These are phyloP conservation scores for Rubroshorea leprosula DNA, from an alignment of 345 rosid genomes.

Conservation along the genomic window DNA sequence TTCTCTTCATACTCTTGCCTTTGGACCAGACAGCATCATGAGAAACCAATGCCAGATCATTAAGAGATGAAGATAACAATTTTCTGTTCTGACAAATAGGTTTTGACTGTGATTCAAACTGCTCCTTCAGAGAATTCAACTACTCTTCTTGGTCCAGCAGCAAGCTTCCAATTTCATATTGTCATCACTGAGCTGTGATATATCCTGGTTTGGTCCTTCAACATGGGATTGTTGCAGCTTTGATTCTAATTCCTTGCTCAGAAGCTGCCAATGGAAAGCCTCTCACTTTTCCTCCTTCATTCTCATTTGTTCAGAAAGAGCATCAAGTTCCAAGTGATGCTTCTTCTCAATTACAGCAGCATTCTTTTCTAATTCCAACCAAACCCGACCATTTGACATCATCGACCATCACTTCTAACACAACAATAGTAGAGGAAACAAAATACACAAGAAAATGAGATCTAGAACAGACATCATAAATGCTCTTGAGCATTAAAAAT, in stretches of 20 bases:
- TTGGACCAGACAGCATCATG: constrained; percentile 29
- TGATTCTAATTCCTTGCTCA: constrained; percentile 77
- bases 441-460: constrained; percentile 5
- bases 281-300: constrained; percentile 77
- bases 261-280: constrained; percentile 54
- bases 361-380: constrained; percentile 55
- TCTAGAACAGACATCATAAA: not conserved
- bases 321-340: constrained; percentile 63
- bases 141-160: constrained; percentile 48
- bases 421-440: constrained; percentile 12
- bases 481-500: constrained; percentile 9
- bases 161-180: constrained; percentile 52
- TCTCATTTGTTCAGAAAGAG: constrained; percentile 67
- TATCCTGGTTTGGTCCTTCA: constrained; percentile 52
- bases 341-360: constrained; percentile 47
- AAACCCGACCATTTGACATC: constrained; percentile 46
- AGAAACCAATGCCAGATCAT: constrained; percentile 23
- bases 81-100: constrained; percentile 27
- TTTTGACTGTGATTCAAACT: constrained; percentile 28
- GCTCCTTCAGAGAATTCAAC: constrained; percentile 37
- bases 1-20: constrained; percentile 34
- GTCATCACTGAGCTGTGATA: constrained; percentile 48
- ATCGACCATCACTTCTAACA: constrained; percentile 35
- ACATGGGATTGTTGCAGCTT: constrained; percentile 57
- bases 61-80: constrained; percentile 21